A percentile compares a stretch with the other conserved stretches of the same genome.
Evolutionary conservation across 2,329 filamentous ascomycete genomes (phyloP).

Genomic region (Sporothrix pallida): DNA sequence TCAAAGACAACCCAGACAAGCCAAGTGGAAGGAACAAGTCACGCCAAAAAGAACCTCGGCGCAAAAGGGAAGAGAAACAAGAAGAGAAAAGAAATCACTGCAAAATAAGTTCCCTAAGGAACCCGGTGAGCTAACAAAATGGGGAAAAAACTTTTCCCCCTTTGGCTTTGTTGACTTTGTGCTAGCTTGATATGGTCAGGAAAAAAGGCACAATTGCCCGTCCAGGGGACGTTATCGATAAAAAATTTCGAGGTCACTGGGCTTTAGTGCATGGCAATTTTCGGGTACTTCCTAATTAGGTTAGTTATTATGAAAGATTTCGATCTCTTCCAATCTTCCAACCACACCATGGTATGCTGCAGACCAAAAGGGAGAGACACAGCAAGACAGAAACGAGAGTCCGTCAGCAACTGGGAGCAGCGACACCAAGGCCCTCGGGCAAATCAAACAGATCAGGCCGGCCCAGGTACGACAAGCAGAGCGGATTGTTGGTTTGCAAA

Average conservation of each 20-base stretch:
- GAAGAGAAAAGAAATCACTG: neutral
- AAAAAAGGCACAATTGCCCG: neutral
- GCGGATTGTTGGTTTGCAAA: too few species aligned
- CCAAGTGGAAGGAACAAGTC: neutral
- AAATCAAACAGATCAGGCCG: conserved; percentile 1
- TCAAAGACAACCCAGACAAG: too few species aligned
- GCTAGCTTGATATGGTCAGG: conserved; percentile 9
- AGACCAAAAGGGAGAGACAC: neutral
- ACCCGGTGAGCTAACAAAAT: conserved; percentile 6
- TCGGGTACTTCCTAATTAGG: neutral
- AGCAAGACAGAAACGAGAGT: conserved; percentile 2
- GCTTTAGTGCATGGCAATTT: neutral
- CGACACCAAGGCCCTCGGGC: neutral
- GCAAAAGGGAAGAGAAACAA: neutral
- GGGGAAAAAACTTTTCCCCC: neutral
- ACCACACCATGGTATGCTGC: conserved; percentile 15
- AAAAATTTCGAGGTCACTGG: neutral
- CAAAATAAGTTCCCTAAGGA: neutral
- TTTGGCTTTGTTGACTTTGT: neutral
- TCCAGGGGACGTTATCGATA: conserved; percentile 5
- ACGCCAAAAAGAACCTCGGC: conserved; percentile 24
- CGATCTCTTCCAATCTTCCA: neutral
- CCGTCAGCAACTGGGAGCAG: neutral
- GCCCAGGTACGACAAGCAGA: too few species aligned
- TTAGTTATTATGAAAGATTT: neutral